Evolutionary conservation across 495 filamentous ascomycete species (phyloP), one percentile per base, ranked within the genome.

Genomic region (Chaetomium fimeti): DNA sequence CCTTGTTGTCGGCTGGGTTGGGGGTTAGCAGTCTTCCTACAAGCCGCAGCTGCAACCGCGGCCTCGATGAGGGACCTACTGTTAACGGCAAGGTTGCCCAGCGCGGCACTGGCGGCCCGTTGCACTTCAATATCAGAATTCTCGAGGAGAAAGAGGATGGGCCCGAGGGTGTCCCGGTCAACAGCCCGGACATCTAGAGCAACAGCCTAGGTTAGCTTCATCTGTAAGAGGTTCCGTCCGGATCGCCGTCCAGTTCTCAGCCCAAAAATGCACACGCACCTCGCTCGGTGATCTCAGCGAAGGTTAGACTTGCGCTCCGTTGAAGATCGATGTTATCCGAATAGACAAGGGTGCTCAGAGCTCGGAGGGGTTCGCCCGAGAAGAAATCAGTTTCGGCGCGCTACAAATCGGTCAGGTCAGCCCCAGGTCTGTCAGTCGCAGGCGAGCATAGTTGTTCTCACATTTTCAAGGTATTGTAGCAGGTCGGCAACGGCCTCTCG

Each of bases 241-340:
- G 24, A 3, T 16, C 15, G 13, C 40, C 56, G 15, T 20, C 4
- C 2, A 43, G 18, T 32, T 20, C 18, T 27, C 40, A 8, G 24
- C 8, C 32, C 36, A 53, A 51, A 11, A 8, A n/a, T 15, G 8
- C 51, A 27, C 25, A 81, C 86, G 71, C 81, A 98, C 94, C 95
- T 90, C 92, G 81, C 75, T 99, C 94, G 16, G 94, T 99, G 72
- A 99, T 98, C 75, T 99, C 94, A 29, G 94, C 94, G 80, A 99
- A 99, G 2, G 94, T 99, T 77, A 99, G 85, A 76, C 92, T 97
- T 16, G 94, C 94, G 77, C 95, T 98, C 64, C 94, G 85, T 77
- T 99, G 94, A 53, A 99, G 85, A 69, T 99, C 95, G 73, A 99
- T 91, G 81, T 99, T 99, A 71, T 98, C 92, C 48, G 95, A 98